These are phyloP conservation scores for Gymnopus androsaceus DNA, from an alignment of 1,284 basidiomycete genomes.

Conservation along the genomic window DNA sequence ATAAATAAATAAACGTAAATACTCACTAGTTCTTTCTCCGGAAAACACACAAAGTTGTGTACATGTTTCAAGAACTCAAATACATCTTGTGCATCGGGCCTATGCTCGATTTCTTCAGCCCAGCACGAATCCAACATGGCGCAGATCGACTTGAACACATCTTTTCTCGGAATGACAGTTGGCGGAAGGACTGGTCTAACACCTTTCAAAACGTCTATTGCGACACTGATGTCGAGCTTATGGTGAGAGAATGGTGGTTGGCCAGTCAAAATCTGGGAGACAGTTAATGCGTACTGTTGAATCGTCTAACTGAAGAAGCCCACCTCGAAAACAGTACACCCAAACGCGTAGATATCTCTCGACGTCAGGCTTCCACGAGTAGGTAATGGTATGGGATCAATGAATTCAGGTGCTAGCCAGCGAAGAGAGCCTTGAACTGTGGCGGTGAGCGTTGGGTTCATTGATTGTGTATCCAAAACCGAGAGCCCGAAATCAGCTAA, in stretches of 20 bases:
- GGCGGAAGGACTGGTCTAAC: slow-evolving; percentile 2
- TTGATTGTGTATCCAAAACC: no score
- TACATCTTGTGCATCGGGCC: background rate
- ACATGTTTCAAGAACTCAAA: background rate
- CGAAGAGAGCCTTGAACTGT: no score
- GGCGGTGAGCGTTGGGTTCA: no score
- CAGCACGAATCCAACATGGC: background rate
- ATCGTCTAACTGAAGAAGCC: no score
- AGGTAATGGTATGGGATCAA: no score
- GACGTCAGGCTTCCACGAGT: no score
- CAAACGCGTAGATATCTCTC: no score
- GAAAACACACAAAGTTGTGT: background rate
- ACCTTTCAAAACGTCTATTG: slow-evolving; percentile 9
- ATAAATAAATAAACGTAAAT: background rate
- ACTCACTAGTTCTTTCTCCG: background rate
- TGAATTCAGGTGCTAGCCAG: no score
- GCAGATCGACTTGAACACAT: background rate
- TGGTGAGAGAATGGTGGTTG: slow-evolving; percentile 9
- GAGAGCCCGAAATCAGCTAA: no score
- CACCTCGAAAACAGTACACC: no score
- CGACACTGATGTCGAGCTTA: slow-evolving; percentile 7
- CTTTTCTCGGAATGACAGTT: background rate
- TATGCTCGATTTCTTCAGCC: background rate
- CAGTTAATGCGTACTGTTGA: no score
- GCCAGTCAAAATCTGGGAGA: slow-evolving; percentile 9